phyloP scores from a whole-genome alignment of 805 yeast genomes.

The Torulaspora indica region DNA sequence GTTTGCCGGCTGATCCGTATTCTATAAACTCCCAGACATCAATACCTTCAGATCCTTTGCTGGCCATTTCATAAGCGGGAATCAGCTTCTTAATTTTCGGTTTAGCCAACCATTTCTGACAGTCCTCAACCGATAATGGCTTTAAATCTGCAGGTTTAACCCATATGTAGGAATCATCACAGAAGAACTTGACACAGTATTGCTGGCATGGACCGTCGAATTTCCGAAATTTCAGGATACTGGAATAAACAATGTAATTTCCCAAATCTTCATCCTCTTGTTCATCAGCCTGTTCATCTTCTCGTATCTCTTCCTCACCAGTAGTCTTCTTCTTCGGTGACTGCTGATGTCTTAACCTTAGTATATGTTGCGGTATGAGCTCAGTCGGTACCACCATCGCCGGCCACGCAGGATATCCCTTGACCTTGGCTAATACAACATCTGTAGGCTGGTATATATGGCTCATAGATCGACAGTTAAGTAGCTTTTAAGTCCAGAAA shows the following conservation, averaged over 20 bases:
- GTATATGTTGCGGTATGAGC: constrained; percentile 54
- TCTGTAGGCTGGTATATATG: constrained; percentile 43
- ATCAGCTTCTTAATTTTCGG: constrained; percentile 48
- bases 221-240: constrained; percentile 26
- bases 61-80: constrained; percentile 49
- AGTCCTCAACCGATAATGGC: constrained; percentile 21
- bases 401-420: constrained; percentile 90
- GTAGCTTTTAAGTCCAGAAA: neutral
- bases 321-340: constrained; percentile 3
- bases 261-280: constrained; percentile 14
- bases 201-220: constrained; percentile 14
- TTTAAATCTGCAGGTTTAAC: constrained; percentile 27
- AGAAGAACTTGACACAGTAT: constrained; percentile 35
- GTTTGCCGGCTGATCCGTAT: constrained; percentile 34
- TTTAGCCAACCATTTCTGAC: constrained; percentile 24
- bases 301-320: constrained; percentile 14
- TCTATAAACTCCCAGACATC: constrained; percentile 36
- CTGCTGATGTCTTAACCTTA: constrained; percentile 24
- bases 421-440: constrained; percentile 70
- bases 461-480: constrained; percentile 4
- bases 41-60: constrained; percentile 36
- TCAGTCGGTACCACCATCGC: constrained; percentile 67
- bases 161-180: constrained; percentile 37
- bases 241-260: constrained; percentile 26
- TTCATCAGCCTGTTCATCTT: constrained; percentile 5